A percentile compares a stretch with the other conserved stretches of the same genome.
phyloP scores from a whole-genome alignment of 768 basidiomycete species.

The Daedalea quercina region DNA sequence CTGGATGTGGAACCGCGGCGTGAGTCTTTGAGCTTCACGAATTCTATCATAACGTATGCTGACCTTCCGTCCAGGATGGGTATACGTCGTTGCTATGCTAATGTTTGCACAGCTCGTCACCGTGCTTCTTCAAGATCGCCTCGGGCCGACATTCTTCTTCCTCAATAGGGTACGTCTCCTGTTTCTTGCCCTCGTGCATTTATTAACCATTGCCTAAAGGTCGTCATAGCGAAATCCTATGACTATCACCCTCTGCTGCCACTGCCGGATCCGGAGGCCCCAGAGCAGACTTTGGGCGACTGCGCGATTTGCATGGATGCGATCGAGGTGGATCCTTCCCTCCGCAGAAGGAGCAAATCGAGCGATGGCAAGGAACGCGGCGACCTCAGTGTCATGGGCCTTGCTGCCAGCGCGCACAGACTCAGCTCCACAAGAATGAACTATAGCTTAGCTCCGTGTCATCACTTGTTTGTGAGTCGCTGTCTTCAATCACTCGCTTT shows the following conservation, averaged over 20 bases:
- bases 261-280: slow-evolving; percentile 63
- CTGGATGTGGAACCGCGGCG: slow-evolving; percentile 72
- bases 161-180: slow-evolving; percentile 48
- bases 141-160: slow-evolving; percentile 84
- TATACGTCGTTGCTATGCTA: slow-evolving; percentile 50
- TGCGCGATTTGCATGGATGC: slow-evolving; percentile 94
- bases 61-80: slow-evolving; percentile 44
- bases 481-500: neutral
- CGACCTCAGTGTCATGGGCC: slow-evolving; percentile 37
- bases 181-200: neutral
- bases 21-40: slow-evolving; percentile 41
- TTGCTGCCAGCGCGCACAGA: slow-evolving; percentile 22
- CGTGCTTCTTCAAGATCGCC: slow-evolving; percentile 62
- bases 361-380: slow-evolving; percentile 38
- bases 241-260: slow-evolving; percentile 84
- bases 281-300: slow-evolving; percentile 73
- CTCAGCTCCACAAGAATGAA: slow-evolving; percentile 40
- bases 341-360: slow-evolving; percentile 16
- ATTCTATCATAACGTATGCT: neutral
- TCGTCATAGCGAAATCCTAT: slow-evolving; percentile 53
- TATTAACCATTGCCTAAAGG: slow-evolving; percentile 32
- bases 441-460: slow-evolving; percentile 85
- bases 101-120: slow-evolving; percentile 57
- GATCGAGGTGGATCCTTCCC: slow-evolving; percentile 32
- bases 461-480: slow-evolving; percentile 74